Conservation (phyloP, 2,329 filamentous ascomycete species). For the Exophiala spinifera region DNA sequence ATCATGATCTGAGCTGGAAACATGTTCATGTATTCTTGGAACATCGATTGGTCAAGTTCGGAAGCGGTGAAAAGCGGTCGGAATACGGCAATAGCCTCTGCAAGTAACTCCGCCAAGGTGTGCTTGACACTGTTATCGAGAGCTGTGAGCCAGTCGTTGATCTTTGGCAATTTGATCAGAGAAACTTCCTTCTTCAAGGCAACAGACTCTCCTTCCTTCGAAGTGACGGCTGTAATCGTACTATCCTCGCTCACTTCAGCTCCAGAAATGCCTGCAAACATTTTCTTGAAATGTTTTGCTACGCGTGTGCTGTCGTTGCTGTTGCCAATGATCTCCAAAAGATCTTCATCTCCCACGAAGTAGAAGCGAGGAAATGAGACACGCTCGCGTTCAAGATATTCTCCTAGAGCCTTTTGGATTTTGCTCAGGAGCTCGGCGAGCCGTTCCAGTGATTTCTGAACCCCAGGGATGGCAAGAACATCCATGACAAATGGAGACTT, state of each 20-base stretch:
- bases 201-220: constrained; percentile 90
- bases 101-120: constrained; percentile 84
- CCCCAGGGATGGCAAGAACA: constrained; percentile 90
- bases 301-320: constrained; percentile 96
- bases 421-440: constrained; percentile 97
- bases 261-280: constrained; percentile 95
- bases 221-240: constrained; percentile 86
- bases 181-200: constrained; percentile 87
- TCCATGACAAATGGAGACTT: constrained; percentile 94
- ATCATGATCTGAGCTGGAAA: constrained; percentile 96
- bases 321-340: constrained; percentile 98
- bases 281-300: constrained; percentile 98
- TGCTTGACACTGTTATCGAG: constrained; percentile 91
- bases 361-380: constrained; percentile 98
- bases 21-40: constrained; percentile 75
- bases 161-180: constrained; percentile 86
- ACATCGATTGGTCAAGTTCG: constrained; percentile 64
- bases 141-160: constrained; percentile 98
- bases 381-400: constrained; percentile 96
- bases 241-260: constrained; percentile 87
- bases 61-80: constrained; percentile 71
- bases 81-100: constrained; percentile 81
- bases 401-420: constrained; percentile 96
- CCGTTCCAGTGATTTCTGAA: constrained; percentile 92
- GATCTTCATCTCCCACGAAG: constrained; percentile 97